A percentile compares a stretch with the other conserved stretches of the same genome.
These are phyloP conservation scores for Buxus sempervirens DNA, from an alignment of 164 flowering plant species.

Conservation along the genomic window DNA sequence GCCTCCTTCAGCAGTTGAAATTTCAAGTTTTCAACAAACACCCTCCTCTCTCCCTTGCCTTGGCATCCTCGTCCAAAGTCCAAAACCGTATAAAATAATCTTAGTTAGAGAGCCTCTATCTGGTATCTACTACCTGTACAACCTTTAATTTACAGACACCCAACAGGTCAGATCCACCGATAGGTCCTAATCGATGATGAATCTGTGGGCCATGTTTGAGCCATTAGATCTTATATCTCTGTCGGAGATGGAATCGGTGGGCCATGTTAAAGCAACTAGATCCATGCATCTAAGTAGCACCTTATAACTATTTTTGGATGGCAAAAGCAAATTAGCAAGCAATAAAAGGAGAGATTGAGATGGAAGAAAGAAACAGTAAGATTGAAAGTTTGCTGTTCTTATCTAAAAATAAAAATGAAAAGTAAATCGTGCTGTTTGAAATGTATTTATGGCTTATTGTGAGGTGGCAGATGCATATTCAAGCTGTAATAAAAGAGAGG, in stretches of 20 bases:
- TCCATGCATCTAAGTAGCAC: no score
- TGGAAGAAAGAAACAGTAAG: conserved; percentile 22
- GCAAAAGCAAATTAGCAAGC: not conserved
- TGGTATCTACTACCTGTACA: no score
- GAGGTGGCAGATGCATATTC: conserved; percentile 48
- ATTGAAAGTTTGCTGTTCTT: not conserved
- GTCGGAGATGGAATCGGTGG: no score
- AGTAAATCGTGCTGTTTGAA: not conserved
- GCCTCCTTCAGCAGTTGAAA: conserved; percentile 16
- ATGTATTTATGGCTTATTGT: conserved; percentile 38
- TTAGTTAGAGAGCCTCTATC: no score
- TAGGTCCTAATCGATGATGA: no score
- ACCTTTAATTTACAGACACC: no score
- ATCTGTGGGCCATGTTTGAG: no score
- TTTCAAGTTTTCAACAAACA: conserved; percentile 11
- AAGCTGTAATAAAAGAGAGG: conserved; percentile 34
- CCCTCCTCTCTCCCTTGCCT: not conserved
- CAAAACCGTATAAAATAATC: no score
- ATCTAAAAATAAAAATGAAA: no score
- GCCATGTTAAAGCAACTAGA: no score
- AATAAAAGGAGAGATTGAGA: conserved; percentile 20
- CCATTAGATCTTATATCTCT: no score
- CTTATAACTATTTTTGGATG: not conserved
- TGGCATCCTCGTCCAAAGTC: conserved; percentile 9
- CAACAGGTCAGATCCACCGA: no score